Evolutionary conservation across 495 filamentous ascomycete species (phyloP).

Genomic region (Trypethelium eluteriae): DNA sequence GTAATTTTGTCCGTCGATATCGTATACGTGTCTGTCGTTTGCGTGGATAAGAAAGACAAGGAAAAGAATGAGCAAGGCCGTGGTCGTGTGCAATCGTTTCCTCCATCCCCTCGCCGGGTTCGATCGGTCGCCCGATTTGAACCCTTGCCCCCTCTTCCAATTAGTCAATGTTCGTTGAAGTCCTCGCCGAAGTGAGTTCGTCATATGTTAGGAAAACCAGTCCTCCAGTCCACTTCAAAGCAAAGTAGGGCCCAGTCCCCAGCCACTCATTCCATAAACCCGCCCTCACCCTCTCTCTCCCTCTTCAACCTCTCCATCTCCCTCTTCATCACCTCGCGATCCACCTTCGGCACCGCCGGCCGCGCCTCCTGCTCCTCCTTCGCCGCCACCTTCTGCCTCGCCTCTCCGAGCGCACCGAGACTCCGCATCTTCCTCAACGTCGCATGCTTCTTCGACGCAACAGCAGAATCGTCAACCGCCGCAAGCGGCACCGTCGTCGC

Average conservation of each 20-base stretch:
- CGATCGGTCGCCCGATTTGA: neutral
- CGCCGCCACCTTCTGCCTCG: slow-evolving; percentile 12
- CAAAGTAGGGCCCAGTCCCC: neutral
- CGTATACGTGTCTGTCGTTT: neutral
- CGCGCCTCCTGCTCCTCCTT: neutral
- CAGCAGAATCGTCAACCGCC: neutral
- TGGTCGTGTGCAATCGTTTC: neutral
- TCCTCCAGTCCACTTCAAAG: neutral
- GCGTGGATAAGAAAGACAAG: neutral
- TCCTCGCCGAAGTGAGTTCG: too few relatives aligned
- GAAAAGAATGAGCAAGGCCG: neutral
- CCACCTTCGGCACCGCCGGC: slow-evolving; percentile 5
- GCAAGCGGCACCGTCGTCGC: slow-evolving; percentile 4
- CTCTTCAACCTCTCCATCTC: neutral
- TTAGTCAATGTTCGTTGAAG: neutral
- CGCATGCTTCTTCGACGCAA: slow-evolving; percentile 21
- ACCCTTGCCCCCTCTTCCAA: neutral
- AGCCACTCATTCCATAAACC: too few relatives aligned
- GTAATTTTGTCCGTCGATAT: neutral
- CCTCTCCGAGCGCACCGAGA: slow-evolving; percentile 27
- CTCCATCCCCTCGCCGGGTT: neutral
- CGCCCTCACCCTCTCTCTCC: neutral
- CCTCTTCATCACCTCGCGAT: neutral
- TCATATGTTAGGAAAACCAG: neutral
- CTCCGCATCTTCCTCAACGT: slow-evolving; percentile 36